These are phyloP conservation scores for Rhodotorula babjevae DNA, from an alignment of 768 basidiomycete genomes.

Conservation along the genomic window DNA sequence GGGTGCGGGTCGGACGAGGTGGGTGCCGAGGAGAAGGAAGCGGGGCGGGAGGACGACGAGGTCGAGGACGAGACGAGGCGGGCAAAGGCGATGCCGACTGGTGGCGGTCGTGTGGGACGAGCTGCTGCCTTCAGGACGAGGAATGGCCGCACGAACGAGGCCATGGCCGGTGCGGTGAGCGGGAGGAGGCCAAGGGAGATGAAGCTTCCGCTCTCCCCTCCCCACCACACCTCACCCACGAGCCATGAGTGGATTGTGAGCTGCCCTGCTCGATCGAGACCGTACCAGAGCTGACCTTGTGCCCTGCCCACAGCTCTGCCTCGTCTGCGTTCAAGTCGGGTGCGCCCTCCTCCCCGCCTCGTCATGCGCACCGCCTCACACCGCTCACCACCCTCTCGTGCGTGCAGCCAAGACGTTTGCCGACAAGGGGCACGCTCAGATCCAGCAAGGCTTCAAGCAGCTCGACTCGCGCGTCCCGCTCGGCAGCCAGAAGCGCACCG, in stretches of 20 bases:
- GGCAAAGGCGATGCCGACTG: too few relatives aligned
- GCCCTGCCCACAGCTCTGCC: background rate
- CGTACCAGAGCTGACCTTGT: background rate
- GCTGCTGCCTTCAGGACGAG: background rate
- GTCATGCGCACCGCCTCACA: background rate
- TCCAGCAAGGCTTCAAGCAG: constrained; percentile 7
- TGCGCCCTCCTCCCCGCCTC: background rate
- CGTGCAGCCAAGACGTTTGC: constrained; percentile 18
- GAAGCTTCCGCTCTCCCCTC: background rate
- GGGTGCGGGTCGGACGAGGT: constrained; percentile 7
- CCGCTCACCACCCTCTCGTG: background rate
- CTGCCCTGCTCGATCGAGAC: fast-evolving
- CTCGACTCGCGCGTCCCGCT: constrained; percentile 10
- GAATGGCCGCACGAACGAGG: background rate
- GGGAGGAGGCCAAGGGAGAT: background rate
- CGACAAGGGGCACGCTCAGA: constrained; percentile 14
- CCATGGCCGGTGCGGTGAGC: background rate
- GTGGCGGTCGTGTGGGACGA: too few relatives aligned
- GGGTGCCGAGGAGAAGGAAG: background rate
- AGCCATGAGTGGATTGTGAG: background rate
- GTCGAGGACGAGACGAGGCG: too few relatives aligned
- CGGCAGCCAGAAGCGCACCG: background rate
- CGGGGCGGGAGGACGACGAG: background rate
- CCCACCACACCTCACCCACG: background rate
- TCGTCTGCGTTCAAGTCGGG: background rate